These are phyloP conservation scores for Hanseniaspora lindneri DNA, from an alignment of 805 yeast species.

Conservation along the genomic window DNA sequence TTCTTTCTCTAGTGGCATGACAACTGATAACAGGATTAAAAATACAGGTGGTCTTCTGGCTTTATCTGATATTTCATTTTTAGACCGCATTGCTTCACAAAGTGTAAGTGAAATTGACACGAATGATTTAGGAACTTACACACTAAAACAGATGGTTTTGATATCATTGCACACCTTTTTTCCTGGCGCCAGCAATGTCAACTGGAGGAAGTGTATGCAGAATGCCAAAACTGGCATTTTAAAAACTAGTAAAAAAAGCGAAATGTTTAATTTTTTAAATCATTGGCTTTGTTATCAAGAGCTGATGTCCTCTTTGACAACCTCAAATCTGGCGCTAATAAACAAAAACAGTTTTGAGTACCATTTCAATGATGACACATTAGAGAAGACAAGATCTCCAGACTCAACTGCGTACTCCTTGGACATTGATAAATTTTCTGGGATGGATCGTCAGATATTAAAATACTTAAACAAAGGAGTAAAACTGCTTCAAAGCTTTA, in stretches of 20 bases:
- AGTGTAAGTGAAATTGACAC: not conserved
- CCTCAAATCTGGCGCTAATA: constrained; percentile 3
- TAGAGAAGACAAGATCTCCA: no score
- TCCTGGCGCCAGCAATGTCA: constrained; percentile 1
- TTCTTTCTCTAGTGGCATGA: not conserved
- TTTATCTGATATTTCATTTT: not conserved
- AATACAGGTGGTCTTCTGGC: not conserved
- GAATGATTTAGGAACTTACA: constrained; percentile 2
- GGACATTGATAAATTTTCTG: constrained; percentile 13
- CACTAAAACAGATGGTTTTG: constrained; percentile 12
- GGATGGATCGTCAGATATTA: constrained; percentile 11
- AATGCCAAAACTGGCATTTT: constrained; percentile 6
- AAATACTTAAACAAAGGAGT: constrained; percentile 6
- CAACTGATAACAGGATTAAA: not conserved
- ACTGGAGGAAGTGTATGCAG: constrained; percentile 12
- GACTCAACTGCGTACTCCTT: not conserved
- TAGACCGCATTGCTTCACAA: not conserved
- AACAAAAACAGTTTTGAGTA: constrained; percentile 3
- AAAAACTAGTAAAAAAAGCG: constrained; percentile 1
- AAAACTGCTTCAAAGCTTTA: constrained; percentile 2
- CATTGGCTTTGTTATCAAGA: constrained; percentile 20
- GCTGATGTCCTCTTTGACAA: constrained; percentile 20
- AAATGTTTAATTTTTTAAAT: constrained; percentile 8
- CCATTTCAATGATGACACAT: constrained; percentile 8
- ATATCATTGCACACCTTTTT: constrained; percentile 11